A percentile compares a stretch with the other conserved stretches of the same genome.
Evolutionary conservation across 352 stramenopile species (phyloP).

Genomic region (Phytophthora colocasiae): DNA sequence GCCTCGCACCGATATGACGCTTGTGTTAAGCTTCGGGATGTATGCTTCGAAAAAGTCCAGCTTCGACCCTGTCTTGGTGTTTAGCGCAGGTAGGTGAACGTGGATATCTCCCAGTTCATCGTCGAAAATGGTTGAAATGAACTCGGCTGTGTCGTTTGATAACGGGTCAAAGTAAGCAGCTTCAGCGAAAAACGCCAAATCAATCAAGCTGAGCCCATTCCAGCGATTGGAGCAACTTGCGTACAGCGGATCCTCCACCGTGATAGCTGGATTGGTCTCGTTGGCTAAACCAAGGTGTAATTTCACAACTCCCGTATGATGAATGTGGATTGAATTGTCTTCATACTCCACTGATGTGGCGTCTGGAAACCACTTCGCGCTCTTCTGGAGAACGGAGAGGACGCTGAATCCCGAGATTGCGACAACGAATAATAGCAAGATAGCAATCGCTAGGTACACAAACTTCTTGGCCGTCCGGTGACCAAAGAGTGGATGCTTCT

Average conservation of each 20-base stretch:
- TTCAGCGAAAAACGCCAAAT: conserved; percentile 87
- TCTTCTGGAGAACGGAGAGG: conserved; percentile 74
- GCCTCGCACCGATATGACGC: conserved; percentile 86
- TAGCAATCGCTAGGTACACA: conserved; percentile 62
- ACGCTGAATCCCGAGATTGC: conserved; percentile 82
- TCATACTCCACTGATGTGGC: conserved; percentile 74
- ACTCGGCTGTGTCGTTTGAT: conserved; percentile 75
- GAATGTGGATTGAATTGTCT: conserved; percentile 77
- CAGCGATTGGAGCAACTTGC: conserved; percentile 81
- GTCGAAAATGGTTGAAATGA: conserved; percentile 75
- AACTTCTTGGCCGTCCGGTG: conserved; percentile 70
- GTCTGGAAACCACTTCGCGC: conserved; percentile 80
- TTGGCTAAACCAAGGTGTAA: conserved; percentile 77
- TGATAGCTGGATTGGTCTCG: conserved; percentile 46
- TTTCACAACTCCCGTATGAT: conserved; percentile 88
- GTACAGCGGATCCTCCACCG: conserved; percentile 62
- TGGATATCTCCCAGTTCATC: conserved; percentile 50
- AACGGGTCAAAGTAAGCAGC: conserved; percentile 89
- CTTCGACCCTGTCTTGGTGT: conserved; percentile 86
- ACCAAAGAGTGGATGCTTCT: conserved; percentile 51
- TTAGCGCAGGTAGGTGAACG: conserved; percentile 71
- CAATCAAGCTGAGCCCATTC: conserved; percentile 78
- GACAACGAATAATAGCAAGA: conserved; percentile 75
- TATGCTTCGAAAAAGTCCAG: conserved; percentile 87
- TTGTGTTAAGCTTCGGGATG: conserved; percentile 82